Conservation (phyloP, 169 alveolate genomes). For the Plasmodium falciparum region DNA sequence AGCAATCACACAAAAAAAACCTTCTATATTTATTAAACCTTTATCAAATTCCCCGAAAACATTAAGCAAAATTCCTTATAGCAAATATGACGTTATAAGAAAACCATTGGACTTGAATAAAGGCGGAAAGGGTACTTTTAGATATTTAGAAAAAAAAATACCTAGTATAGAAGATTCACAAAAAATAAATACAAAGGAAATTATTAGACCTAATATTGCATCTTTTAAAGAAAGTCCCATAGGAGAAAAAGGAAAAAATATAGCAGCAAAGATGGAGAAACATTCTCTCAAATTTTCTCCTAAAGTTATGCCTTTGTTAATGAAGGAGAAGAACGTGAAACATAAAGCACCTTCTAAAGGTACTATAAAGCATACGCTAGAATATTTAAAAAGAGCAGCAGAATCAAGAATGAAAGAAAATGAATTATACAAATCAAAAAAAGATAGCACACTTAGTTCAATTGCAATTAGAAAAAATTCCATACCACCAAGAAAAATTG, state of each 20-base stretch:
- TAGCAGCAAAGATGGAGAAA: constrained; percentile 15
- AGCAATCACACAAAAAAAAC: constrained; percentile 20
- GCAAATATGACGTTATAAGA: constrained; percentile 17
- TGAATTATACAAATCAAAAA: constrained; percentile 2
- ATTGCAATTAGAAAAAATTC: neutral
- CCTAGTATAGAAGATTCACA: neutral
- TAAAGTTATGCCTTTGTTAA: constrained; percentile 37
- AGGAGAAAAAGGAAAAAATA: constrained; percentile 16
- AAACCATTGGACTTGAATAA: constrained; percentile 25
- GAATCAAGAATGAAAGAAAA: constrained; percentile 37
- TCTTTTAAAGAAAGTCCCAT: constrained; percentile 25
- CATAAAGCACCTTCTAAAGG: constrained; percentile 64
- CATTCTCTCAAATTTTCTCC: constrained; percentile 15
- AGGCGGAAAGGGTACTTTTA: constrained; percentile 36
- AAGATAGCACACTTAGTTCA: neutral
- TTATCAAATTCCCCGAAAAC: constrained; percentile 7
- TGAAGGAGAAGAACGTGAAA: constrained; percentile 43
- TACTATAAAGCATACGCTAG: constrained; percentile 46
- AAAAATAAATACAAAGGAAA: constrained; percentile 36
- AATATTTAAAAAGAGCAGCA: constrained; percentile 28
- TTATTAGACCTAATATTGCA: constrained; percentile 32
- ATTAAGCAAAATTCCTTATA: constrained; percentile 28
- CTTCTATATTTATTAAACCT: constrained; percentile 41
- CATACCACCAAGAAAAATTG: constrained; percentile 10
- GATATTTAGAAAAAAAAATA: constrained; percentile 32